Evolutionary conservation across 805 yeast species (phyloP).

Genomic region (Candida sakaeoensis): DNA sequence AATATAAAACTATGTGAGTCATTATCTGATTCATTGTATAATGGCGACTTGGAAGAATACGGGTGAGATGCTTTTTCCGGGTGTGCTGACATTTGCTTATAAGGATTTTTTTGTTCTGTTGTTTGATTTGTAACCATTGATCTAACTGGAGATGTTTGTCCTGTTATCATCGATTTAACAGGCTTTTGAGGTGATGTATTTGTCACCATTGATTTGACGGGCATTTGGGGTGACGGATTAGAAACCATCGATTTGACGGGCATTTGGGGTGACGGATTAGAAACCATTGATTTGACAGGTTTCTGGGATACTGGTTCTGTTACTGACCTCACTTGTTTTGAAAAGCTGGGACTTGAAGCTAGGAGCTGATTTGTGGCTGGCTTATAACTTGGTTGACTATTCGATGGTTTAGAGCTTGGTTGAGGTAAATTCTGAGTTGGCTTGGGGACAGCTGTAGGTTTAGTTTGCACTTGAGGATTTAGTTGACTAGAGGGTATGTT

Average conservation of each 20-base stretch:
- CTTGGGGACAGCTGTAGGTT: background rate
- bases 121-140: background rate
- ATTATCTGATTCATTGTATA: conserved; percentile 8
- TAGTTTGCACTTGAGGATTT: background rate
- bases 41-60: conserved; percentile 2
- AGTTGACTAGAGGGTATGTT: background rate
- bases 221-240: background rate
- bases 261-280: background rate
- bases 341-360: too few relatives aligned
- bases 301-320: too few relatives aligned
- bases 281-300: too few relatives aligned
- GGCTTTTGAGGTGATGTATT: background rate
- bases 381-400: background rate
- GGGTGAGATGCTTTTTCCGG: conserved; percentile 4
- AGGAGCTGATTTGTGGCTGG: too few relatives aligned
- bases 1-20: conserved; percentile 18
- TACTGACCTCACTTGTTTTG: too few relatives aligned
- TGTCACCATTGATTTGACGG: background rate
- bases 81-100: background rate
- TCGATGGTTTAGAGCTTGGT: background rate
- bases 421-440: background rate
- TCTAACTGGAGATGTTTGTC: background rate
- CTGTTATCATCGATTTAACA: background rate
- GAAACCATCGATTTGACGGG: background rate
- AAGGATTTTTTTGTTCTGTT: background rate